Percentiles rank a stretch among this genome's conserved stretches.
These are phyloP conservation scores for Ascosphaera pollenicola DNA, from an alignment of 2,329 filamentous ascomycete species.

Conservation along the genomic window DNA sequence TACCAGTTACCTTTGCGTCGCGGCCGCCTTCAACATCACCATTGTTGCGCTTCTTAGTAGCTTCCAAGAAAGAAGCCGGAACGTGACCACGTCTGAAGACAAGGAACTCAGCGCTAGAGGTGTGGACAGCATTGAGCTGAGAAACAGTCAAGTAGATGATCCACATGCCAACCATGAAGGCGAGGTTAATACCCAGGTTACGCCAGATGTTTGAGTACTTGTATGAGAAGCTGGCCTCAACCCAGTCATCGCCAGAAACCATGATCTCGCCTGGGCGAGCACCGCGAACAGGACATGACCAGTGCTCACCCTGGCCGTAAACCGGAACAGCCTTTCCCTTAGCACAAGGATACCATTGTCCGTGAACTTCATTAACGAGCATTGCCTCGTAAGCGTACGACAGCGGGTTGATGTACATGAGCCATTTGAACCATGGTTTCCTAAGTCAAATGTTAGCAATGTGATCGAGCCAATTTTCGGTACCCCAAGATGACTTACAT, in stretches of 20 bases:
- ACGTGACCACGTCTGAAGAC: slow-evolving; percentile 39
- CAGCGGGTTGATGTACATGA: slow-evolving; percentile 43
- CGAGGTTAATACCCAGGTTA: slow-evolving; percentile 47
- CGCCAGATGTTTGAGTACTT: slow-evolving; percentile 37
- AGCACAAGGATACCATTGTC: slow-evolving; percentile 34
- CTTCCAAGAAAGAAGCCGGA: slow-evolving; percentile 11
- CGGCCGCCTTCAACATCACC: slow-evolving; percentile 8
- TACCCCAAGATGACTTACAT: slow-evolving; percentile 5
- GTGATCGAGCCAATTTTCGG: slow-evolving; percentile 2
- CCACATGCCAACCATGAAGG: slow-evolving; percentile 42
- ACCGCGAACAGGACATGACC: slow-evolving; percentile 32
- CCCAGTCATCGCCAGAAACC: slow-evolving; percentile 40
- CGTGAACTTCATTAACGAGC: slow-evolving; percentile 34
- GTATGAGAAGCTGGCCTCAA: slow-evolving; percentile 33
- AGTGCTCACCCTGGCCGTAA: slow-evolving; percentile 26
- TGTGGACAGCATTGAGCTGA: slow-evolving; percentile 41
- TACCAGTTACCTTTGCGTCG: slow-evolving; percentile 9
- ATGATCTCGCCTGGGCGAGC: slow-evolving; percentile 29
- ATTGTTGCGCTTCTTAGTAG: slow-evolving; percentile 9
- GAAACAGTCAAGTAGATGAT: slow-evolving; percentile 37
- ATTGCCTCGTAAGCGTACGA: slow-evolving; percentile 43
- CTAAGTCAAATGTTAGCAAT: slow-evolving; percentile 5
- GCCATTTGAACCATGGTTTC: slow-evolving; percentile 44
- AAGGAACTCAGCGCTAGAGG: slow-evolving; percentile 44
- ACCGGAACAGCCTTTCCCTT: slow-evolving; percentile 14